phyloP scores from a whole-genome alignment of 2,329 filamentous ascomycete species.

The Triangularia setosa region DNA sequence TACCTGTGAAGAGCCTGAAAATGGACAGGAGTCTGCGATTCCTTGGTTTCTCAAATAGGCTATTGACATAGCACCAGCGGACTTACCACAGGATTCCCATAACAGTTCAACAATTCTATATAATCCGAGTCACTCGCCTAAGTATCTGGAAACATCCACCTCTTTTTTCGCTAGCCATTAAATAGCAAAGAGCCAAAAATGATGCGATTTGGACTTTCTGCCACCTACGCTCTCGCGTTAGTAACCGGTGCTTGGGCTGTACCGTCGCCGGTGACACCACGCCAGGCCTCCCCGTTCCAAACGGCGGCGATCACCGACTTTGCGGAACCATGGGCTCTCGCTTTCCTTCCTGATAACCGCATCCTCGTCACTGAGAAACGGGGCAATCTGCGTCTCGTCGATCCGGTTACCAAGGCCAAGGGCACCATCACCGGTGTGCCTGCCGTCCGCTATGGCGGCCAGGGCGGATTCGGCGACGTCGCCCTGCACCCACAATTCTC shows the following conservation, averaged over 20 bases:
- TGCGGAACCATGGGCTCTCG: constrained; percentile 31
- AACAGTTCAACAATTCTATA: not conserved
- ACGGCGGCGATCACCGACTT: constrained; percentile 23
- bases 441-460: constrained; percentile 31
- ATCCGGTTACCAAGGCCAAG: constrained; percentile 29
- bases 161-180: not conserved
- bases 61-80: not conserved
- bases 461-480: constrained; percentile 34
- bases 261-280: constrained; percentile 28
- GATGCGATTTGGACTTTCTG: constrained; percentile 30
- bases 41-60: not conserved
- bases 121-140: not conserved
- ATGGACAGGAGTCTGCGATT: not conserved
- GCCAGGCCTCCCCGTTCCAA: constrained; percentile 28
- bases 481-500: constrained; percentile 33
- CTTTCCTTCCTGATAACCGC: constrained; percentile 33
- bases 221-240: constrained; percentile 29
- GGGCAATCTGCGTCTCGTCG: constrained; percentile 30
- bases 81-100: not conserved
- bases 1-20: not conserved
- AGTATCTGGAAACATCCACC: not conserved
- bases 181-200: constrained; percentile 14
- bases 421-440: constrained; percentile 33
- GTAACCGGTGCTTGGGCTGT: constrained; percentile 28
- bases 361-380: constrained; percentile 33